Evolutionary conservation across 306 rosid genomes (phyloP), one percentile per base, ranked within the genome.

Genomic region (Fagus crenata): DNA sequence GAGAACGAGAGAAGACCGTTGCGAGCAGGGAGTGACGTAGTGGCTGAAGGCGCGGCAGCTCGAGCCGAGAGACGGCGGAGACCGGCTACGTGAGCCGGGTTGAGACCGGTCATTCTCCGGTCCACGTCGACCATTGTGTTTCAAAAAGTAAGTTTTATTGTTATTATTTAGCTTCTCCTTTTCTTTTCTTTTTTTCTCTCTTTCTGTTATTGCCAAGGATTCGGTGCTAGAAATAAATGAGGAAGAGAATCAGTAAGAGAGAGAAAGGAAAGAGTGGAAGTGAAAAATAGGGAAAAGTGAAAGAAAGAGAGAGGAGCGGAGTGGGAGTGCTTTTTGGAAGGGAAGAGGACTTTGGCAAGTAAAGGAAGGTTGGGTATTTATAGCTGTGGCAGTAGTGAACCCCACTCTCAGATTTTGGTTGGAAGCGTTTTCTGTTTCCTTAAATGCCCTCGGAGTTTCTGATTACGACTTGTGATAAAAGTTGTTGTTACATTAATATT

Each of bases 41-140:
- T 12, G 9, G 75, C 12, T 5, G 86, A 0, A 11, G 95, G 81
- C 4, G 79, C 83, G 0, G 97, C 97, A 0, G 99, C 99, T n/a
- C 99, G 87, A 2, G 97, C 99, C 0, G 99, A 96, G 46, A 96
- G 90, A 0, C 99, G 96, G 5, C 99, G 91, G 12, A 96, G 84
- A 15, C 99, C 99, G 64, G 99, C 99, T 8, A 89, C 59, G 75
- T 96, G 96, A 22, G 94, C 97, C 92, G 99, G 98, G 80, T 91
- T 96, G 4, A 93, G 91, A 70, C 98, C 97, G 85, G 96, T 72
- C 93, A 96, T 93, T 70, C 99, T 88, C 84, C 96, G 93, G 89
- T 91, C 99, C 32, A 96, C 98, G 88, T 96, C 99, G n/a, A 96
- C 99, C 99, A 96, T 96, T 73, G 68, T 85, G 54, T 49, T 42